These are phyloP conservation scores for Penicillium coffeae DNA, from an alignment of 495 filamentous ascomycete genomes.

Conservation along the genomic window DNA sequence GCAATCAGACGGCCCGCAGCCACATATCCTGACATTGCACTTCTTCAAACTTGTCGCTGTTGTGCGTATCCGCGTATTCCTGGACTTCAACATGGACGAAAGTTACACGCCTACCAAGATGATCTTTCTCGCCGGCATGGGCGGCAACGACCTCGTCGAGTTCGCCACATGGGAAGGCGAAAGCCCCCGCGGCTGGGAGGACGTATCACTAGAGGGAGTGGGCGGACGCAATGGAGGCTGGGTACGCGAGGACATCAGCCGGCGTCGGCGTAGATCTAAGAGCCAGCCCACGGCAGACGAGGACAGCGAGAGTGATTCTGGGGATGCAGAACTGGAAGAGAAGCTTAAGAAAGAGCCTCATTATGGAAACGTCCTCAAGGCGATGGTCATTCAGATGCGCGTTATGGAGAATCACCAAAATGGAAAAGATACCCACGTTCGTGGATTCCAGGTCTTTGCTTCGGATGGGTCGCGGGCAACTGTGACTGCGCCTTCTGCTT, in stretches of 20 bases:
- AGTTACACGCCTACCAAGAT: constrained; percentile 96
- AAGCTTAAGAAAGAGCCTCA: constrained; percentile 30
- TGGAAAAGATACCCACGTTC: constrained; percentile 95
- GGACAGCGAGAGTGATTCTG: constrained; percentile 3
- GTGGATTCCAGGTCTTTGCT: constrained; percentile 88
- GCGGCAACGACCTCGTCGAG: constrained; percentile 79
- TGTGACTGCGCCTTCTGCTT: constrained; percentile 34
- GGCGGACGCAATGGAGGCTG: constrained; percentile 43
- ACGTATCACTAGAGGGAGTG: constrained; percentile 72
- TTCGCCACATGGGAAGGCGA: constrained; percentile 74
- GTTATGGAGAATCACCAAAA: constrained; percentile 98
- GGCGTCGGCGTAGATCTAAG: constrained; percentile 7
- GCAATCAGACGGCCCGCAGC: constrained; percentile 97
- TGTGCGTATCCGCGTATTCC: constrained; percentile 74
- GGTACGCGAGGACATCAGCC: constrained; percentile 21
- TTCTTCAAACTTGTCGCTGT: constrained; percentile 92
- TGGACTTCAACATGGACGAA: constrained; percentile 90
- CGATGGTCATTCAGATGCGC: constrained; percentile 80
- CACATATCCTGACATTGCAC: constrained; percentile 88
- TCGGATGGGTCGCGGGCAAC: constrained; percentile 49
- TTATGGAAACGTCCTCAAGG: constrained; percentile 69
- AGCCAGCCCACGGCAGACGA: constrained; percentile 5
- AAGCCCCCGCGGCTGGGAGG: constrained; percentile 83
- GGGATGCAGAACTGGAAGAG: constrained; percentile 5
- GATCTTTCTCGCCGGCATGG: constrained; percentile 77